Conservation (phyloP, 768 basidiomycete genomes). For the Rhodotorula kratochvilovae region DNA sequence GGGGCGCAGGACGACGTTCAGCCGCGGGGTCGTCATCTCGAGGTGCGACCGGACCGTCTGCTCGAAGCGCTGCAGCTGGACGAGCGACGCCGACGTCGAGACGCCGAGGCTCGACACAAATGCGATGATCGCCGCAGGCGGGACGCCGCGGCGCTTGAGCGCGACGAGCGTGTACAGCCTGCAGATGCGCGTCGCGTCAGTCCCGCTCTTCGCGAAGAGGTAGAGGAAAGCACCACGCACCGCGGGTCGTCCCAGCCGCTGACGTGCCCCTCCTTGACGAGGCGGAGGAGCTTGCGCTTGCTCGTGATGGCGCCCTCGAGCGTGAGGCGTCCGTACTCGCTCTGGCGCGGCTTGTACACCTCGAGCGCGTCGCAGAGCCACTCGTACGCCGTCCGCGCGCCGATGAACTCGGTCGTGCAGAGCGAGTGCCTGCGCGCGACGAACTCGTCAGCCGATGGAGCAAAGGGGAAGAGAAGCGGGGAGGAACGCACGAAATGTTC, state of each 20-base stretch:
- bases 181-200: neutral
- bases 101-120: slow-evolving; percentile 95
- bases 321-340: slow-evolving; percentile 89
- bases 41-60: slow-evolving; percentile 81
- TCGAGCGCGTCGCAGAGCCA: slow-evolving; percentile 98
- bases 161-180: slow-evolving; percentile 88
- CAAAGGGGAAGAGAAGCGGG: neutral
- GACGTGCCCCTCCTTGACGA: slow-evolving; percentile 80
- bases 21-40: slow-evolving; percentile 76
- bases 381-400: slow-evolving; percentile 93
- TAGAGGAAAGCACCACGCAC: slow-evolving; percentile 5
- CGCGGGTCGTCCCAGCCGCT: slow-evolving; percentile 96
- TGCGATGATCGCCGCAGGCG: slow-evolving; percentile 88
- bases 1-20: slow-evolving; percentile 85
- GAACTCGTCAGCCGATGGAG: neutral
- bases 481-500: slow-evolving; percentile 81
- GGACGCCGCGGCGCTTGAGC: slow-evolving; percentile 86
- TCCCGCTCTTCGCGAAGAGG: too few relatives aligned
- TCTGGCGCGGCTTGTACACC: slow-evolving; percentile 94
- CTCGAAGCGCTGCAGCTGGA: slow-evolving; percentile 84
- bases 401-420: slow-evolving; percentile 92
- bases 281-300: slow-evolving; percentile 84
- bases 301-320: slow-evolving; percentile 93
- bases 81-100: slow-evolving; percentile 74
- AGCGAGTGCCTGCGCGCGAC: slow-evolving; percentile 71